Conservation (phyloP, 805 yeast genomes). For the Wickerhamiella spandovensis region DNA sequence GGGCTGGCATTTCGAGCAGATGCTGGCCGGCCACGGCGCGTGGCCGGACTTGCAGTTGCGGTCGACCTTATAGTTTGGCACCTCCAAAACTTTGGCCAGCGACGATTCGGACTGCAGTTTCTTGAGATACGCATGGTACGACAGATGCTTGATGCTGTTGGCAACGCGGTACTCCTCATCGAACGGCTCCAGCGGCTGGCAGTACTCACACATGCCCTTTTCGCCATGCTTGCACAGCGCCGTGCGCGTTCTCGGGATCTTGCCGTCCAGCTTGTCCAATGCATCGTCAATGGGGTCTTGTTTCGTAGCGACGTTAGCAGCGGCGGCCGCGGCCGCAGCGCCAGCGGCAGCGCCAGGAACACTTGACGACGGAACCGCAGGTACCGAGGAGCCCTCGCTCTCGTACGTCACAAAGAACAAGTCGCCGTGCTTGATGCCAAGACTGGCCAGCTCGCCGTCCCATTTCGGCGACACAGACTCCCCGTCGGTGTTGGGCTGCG, state of each 20-base stretch:
- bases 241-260: slow-evolving; percentile 51
- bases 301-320: not conserved
- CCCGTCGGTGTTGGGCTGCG: slow-evolving; percentile 34
- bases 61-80: slow-evolving; percentile 52
- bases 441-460: slow-evolving; percentile 24
- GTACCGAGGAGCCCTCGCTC: slow-evolving; percentile 10
- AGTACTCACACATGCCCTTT: slow-evolving; percentile 95
- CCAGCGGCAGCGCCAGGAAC: slow-evolving; percentile 8
- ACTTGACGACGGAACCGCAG: not conserved
- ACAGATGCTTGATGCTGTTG: slow-evolving; percentile 71
- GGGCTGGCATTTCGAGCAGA: slow-evolving; percentile 94
- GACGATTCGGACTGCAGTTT: slow-evolving; percentile 64
- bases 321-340: slow-evolving; percentile 3
- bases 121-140: slow-evolving; percentile 72
- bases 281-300: slow-evolving; percentile 42
- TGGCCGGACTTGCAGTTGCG: slow-evolving; percentile 63
- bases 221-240: slow-evolving; percentile 72
- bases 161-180: slow-evolving; percentile 63
- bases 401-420: slow-evolving; percentile 36
- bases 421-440: slow-evolving; percentile 41
- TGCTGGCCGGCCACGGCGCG: slow-evolving; percentile 87
- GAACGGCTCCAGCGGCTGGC: slow-evolving; percentile 93
- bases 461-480: slow-evolving; percentile 25
- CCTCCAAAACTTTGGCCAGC: slow-evolving; percentile 30
- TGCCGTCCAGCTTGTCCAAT: slow-evolving; percentile 56